Evolutionary conservation across 768 basidiomycete species (phyloP), one percentile per base, ranked within the genome.

Genomic region (Phallus indusiatus): DNA sequence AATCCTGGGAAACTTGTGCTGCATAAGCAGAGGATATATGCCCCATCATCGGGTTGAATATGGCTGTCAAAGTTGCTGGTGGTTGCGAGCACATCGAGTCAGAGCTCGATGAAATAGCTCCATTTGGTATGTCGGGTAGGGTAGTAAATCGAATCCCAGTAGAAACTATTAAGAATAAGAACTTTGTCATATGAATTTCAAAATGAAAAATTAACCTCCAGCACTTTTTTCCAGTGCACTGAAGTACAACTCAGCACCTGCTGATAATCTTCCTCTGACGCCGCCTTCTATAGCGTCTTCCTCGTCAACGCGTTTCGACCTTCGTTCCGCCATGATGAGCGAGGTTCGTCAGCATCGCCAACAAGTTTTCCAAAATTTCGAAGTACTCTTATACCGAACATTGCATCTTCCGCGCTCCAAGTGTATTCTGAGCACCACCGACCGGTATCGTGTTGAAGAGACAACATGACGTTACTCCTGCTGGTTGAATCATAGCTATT

Each of bases 11-110:
- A 9, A 91, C 85, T 55, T 86, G 88, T 1, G 94, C 91, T 0
- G 92, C 86, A 69, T 97, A 97, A 37, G 94, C 92, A 7, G 88
- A 79, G 1, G 91, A 91, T 51, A 97, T 77, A 68, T 97, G 94
- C 0, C 95, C 95, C 60, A 97, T 82, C 81, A 98, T 92, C 0
- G 95, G 95, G 69, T 96, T 97, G 71, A 94, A 92, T 24, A 95
- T 79, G 5, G 94, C 90, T 3, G 94, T 95, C 53, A 96, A 86
- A 16, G 94, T 94, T 0, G 94, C 96, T 0, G 95, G 93, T 0
- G 95, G 92, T 68, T 93, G 91, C 18, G 83, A 75, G 20, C 68
- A 16, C 72, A 72, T 14, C 70, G 73, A 1, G 78, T 86, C 78
- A 0, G 84, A 28, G 28, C 28, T 28, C 28, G 28, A 28, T 3